Conservation (phyloP, 2,329 filamentous ascomycete genomes). For the Colletotrichum euphorbiae region DNA sequence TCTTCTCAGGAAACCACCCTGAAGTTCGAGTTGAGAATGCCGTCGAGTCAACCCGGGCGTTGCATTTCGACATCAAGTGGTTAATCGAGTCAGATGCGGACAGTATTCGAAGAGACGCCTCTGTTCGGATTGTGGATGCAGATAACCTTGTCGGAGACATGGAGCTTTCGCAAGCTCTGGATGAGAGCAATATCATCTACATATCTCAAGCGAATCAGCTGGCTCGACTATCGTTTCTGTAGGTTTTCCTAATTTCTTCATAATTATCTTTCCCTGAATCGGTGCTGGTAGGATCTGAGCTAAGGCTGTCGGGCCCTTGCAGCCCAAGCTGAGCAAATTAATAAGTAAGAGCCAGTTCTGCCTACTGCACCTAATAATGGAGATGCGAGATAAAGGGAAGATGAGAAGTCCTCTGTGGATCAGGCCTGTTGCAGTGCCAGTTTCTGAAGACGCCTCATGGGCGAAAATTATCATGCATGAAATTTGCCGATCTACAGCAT, state of each 20-base stretch:
- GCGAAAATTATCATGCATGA: too few species aligned
- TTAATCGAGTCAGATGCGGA: background rate
- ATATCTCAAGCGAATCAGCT: constrained; percentile 2
- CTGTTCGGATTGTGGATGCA: background rate
- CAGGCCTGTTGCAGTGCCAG: too few species aligned
- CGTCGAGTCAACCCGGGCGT: background rate
- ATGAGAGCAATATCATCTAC: background rate
- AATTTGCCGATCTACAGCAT: too few species aligned
- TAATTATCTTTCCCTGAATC: accelerated
- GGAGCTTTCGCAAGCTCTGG: background rate
- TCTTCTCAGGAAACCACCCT: background rate
- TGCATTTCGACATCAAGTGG: background rate
- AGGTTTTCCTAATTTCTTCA: too few species aligned
- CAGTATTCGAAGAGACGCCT: background rate
- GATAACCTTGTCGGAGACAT: background rate
- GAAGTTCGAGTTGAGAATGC: constrained; percentile 1
- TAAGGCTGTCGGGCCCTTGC: background rate
- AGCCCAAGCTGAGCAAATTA: too few species aligned
- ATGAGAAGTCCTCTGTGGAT: too few species aligned
- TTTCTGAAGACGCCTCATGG: too few species aligned
- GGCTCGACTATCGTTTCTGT: background rate
- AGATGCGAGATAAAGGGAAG: background rate
- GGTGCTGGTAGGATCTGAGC: background rate
- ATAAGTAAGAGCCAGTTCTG: too few species aligned
- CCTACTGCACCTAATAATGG: background rate